Base-by-base conservation (phyloP, 495 filamentous ascomycete species). In the Parathielavia appendiculata region DNA sequence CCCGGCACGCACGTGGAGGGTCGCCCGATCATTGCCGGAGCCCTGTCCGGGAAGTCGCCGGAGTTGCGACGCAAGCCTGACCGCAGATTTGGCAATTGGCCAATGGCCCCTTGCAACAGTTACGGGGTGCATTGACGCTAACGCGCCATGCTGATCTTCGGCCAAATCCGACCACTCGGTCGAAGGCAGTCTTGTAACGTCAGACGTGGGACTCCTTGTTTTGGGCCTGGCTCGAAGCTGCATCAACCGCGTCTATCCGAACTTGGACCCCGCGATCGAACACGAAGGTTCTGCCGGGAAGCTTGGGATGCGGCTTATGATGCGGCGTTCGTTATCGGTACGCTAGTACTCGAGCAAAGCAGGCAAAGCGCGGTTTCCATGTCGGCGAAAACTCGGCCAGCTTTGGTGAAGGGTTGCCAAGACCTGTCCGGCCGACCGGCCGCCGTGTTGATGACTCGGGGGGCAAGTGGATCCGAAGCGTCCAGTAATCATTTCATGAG, bases 11-110 rank as follows among this genome's bases (percentile, higher is more conserved):
- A n/a, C n/a, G n/a, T n/a, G n/a, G 19, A 30, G 4, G 22, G 23
- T 16, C 5, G 30, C 22, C 8, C 17, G 50, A 35, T 16, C 22
- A 19, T 4, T 43, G 46, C 36, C 55, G 22, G 56, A 34, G n/a
- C 55, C 47, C 36, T 36, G 56, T 58, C 56, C 56, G 56, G 56
- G 56, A 48, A 51, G 51, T 36, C 46, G 39, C 47, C 51, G 41
- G 56, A 44, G 39, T 23, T 9, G 47, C 1, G 26, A 1, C 23
- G 14, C 5, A 30, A 23, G 9, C 6, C 48, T 10, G 13, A 38
- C 13, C 1, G 35, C 1, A 49, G 30, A 7, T 10, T n/a, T 32
- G 46, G 14, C 32, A 23, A 26, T 23, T 49, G 41, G 16, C 49
- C 26, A 16, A 26, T 32, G 54, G 41, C 36, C 22, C 41, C 41